Conservation (phyloP, 768 basidiomycete species). For the Pleurotus ostreatus region DNA sequence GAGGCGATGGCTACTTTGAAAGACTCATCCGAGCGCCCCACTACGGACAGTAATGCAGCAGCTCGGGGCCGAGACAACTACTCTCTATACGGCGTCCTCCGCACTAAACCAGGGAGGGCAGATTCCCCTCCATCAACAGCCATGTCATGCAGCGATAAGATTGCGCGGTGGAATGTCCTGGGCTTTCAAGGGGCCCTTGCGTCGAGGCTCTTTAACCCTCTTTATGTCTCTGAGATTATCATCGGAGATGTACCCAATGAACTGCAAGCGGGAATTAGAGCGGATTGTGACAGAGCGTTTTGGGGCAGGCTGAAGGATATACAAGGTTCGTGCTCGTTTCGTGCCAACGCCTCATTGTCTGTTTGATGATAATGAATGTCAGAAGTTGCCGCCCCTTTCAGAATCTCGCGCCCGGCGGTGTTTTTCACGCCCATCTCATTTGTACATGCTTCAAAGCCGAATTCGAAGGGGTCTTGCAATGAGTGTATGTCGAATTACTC, state of each 20-base stretch:
- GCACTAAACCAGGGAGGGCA: slow-evolving; percentile 92
- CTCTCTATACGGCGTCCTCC: slow-evolving; percentile 65
- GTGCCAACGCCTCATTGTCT: background rate
- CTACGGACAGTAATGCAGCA: slow-evolving; percentile 31
- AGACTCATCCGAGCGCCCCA: slow-evolving; percentile 34
- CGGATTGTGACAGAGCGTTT: slow-evolving; percentile 71
- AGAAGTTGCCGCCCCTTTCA: slow-evolving; percentile 29
- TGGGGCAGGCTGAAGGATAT: slow-evolving; percentile 46
- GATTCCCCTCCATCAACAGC: slow-evolving; percentile 80
- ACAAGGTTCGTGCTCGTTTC: slow-evolving; percentile 31
- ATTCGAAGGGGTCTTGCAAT: slow-evolving; percentile 50
- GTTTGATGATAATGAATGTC: too few relatives aligned
- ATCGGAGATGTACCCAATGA: slow-evolving; percentile 63
- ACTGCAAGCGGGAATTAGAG: slow-evolving; percentile 34
- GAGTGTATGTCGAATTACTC: slow-evolving; percentile 49
- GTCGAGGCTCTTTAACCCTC: slow-evolving; percentile 46
- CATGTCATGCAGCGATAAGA: slow-evolving; percentile 96
- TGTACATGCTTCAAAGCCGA: slow-evolving; percentile 34
- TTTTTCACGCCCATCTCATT: slow-evolving; percentile 60
- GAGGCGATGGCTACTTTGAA: slow-evolving; percentile 69
- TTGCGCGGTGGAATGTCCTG: slow-evolving; percentile 79
- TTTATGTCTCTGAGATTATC: slow-evolving; percentile 64
- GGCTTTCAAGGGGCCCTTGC: slow-evolving; percentile 85
- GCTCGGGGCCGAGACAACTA: slow-evolving; percentile 84
- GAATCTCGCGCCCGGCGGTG: slow-evolving; percentile 46